These are phyloP conservation scores for Entomophthora muscae DNA, from an alignment of 371 early-diverging fungal species.

Conservation along the genomic window DNA sequence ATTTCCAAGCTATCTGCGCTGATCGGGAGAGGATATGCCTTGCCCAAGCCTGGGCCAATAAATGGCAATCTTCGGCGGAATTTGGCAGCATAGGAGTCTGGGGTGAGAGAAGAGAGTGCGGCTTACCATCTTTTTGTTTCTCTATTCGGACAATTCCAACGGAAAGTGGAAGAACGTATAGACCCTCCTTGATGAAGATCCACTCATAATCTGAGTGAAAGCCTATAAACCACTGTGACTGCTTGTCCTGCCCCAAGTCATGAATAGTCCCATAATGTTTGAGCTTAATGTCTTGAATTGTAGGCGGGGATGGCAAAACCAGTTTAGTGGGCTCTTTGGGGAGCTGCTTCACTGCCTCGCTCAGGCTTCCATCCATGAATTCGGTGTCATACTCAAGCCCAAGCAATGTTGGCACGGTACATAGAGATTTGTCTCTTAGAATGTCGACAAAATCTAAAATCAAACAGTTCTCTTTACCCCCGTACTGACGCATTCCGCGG, in stretches of 20 bases:
- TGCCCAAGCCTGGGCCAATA: conserved; percentile 10
- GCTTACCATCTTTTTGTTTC: conserved; percentile 12
- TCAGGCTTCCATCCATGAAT: conserved; percentile 14
- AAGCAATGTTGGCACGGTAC: conserved; percentile 45
- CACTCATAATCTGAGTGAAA: conserved; percentile 20
- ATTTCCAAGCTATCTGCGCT: conserved; percentile 21
- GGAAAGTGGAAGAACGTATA: conserved; percentile 17
- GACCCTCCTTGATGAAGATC: conserved; percentile 24
- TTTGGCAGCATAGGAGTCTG: background rate
- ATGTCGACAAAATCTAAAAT: conserved; percentile 74
- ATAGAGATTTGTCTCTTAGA: conserved; percentile 21
- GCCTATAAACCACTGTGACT: conserved; percentile 14
- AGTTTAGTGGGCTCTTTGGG: background rate
- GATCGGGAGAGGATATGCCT: conserved; percentile 13
- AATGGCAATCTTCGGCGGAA: background rate
- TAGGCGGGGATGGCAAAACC: background rate
- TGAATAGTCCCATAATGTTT: conserved; percentile 31
- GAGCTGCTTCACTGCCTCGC: conserved; percentile 7
- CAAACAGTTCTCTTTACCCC: conserved; percentile 57
- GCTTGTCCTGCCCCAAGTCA: conserved; percentile 21
- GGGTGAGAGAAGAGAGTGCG: conserved; percentile 6
- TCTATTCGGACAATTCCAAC: conserved; percentile 12
- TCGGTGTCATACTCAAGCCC: conserved; percentile 33
- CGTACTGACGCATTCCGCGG: conserved; percentile 57
- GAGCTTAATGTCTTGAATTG: conserved; percentile 13